Conservation (phyloP, 352 stramenopile genomes). For the Pythium rishiriense region DNA sequence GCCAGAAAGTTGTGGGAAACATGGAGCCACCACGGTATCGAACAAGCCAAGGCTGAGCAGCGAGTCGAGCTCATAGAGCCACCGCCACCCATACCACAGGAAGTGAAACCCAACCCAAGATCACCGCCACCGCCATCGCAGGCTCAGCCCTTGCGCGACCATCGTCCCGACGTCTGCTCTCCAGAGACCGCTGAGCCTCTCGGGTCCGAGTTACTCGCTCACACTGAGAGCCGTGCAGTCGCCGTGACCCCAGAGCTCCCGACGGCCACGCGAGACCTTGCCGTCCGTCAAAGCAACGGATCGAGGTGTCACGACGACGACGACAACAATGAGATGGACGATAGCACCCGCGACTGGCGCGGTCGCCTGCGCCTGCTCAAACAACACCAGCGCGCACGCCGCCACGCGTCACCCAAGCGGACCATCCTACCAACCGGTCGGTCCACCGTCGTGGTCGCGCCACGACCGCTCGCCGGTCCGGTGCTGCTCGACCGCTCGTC, state of each 20-base stretch:
- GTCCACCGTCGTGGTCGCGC: background rate
- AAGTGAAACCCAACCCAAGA: no score
- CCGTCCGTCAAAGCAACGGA: no score
- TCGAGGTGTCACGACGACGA: no score
- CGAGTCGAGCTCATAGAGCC: background rate
- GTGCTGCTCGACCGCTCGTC: constrained; percentile 11
- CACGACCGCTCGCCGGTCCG: background rate
- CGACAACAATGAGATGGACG: constrained; percentile 7
- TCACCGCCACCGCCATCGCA: no score
- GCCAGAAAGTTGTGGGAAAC: constrained; percentile 15
- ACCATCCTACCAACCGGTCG: background rate
- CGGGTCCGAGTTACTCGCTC: background rate
- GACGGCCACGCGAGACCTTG: background rate
- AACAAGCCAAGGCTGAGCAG: background rate
- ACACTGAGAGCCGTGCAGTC: background rate
- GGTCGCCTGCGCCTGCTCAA: constrained; percentile 23
- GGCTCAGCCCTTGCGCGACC: background rate
- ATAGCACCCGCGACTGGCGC: constrained; percentile 20
- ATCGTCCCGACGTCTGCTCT: background rate
- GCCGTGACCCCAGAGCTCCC: background rate
- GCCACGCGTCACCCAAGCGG: background rate
- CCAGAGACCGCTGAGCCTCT: background rate
- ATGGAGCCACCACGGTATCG: constrained; percentile 18
- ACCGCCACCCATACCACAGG: no score
- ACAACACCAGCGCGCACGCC: constrained; percentile 6